Evolutionary conservation across 208 protist genomes (phyloP).

Genomic region (Trypanosoma conorhini): DNA sequence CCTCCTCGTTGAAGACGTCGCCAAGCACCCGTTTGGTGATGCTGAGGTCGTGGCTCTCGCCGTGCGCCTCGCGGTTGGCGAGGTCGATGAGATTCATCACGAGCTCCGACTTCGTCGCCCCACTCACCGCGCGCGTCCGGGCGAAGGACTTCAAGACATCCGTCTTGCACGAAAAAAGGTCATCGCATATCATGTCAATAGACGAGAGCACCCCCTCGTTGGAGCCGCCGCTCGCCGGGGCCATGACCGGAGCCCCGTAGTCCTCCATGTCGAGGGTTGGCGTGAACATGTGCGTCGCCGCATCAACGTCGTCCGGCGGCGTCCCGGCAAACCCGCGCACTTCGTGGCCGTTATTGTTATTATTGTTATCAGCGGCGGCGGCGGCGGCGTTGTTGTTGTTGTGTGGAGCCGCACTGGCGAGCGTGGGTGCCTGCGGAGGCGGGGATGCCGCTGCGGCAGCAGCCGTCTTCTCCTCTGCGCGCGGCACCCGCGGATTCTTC

Average conservation of each 20-base stretch:
- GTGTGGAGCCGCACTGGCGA: constrained; percentile 2
- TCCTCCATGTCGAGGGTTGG: constrained; percentile 30
- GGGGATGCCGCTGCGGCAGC: too few species aligned
- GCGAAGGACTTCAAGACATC: constrained; percentile 80
- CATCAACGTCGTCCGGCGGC: constrained; percentile 2
- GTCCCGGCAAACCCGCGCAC: constrained; percentile 23
- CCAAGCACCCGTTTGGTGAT: constrained; percentile 77
- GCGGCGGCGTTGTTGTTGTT: constrained; percentile 4
- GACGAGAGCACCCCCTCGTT: constrained; percentile 58
- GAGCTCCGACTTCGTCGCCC: constrained; percentile 60
- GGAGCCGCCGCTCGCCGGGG: constrained; percentile 3
- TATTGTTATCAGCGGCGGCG: not conserved
- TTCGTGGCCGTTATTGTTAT: not conserved
- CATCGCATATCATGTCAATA: constrained; percentile 87
- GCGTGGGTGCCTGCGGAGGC: not conserved
- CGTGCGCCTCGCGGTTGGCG: constrained; percentile 76
- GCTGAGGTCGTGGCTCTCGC: constrained; percentile 75
- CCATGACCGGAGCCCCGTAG: constrained; percentile 1
- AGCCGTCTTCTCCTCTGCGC: not conserved
- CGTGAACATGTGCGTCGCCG: constrained; percentile 25
- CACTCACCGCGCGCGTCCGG: constrained; percentile 52
- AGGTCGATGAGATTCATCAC: constrained; percentile 77
- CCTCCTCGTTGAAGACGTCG: constrained; percentile 80
- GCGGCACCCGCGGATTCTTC: not conserved
- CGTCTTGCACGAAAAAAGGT: constrained; percentile 87